Evolutionary conservation across 1,284 basidiomycete genomes (phyloP).

Genomic region (Sanghuangporus baumii): DNA sequence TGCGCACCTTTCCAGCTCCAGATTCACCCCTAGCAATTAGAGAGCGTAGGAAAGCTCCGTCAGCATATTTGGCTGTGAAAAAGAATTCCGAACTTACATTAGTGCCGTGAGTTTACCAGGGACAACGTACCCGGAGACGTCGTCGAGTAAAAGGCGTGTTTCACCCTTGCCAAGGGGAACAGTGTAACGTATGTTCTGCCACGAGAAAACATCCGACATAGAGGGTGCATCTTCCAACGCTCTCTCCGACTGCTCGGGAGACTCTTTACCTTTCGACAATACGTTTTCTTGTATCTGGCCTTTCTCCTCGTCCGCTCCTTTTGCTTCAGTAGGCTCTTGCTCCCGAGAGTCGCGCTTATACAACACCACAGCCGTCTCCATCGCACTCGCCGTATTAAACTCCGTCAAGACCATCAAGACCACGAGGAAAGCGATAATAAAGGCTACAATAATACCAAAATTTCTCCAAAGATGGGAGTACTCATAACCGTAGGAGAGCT

Average conservation of each 20-base stretch:
- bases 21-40: constrained; percentile 47
- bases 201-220: constrained; percentile 51
- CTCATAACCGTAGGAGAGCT: constrained; percentile 39
- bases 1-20: constrained; percentile 66
- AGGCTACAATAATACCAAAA: constrained; percentile 50
- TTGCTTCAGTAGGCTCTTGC: constrained; percentile 9
- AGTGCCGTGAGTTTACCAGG: constrained; percentile 75
- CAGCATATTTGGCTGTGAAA: background rate
- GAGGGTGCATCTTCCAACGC: constrained; percentile 22
- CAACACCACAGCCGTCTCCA: constrained; percentile 31
- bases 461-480: constrained; percentile 51
- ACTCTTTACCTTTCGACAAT: background rate
- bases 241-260: constrained; percentile 15
- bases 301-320: constrained; percentile 28
- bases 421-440: constrained; percentile 40
- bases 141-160: constrained; percentile 59
- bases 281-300: constrained; percentile 4
- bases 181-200: constrained; percentile 57
- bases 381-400: constrained; percentile 32
- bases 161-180: constrained; percentile 54
- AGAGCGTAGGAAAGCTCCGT: background rate
- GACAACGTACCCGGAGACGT: constrained; percentile 79
- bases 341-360: constrained; percentile 32
- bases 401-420: constrained; percentile 51
- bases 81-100: constrained; percentile 35